Conservation (phyloP, 2,329 filamentous ascomycete genomes). For the Aotearoamyces nothofagi region DNA sequence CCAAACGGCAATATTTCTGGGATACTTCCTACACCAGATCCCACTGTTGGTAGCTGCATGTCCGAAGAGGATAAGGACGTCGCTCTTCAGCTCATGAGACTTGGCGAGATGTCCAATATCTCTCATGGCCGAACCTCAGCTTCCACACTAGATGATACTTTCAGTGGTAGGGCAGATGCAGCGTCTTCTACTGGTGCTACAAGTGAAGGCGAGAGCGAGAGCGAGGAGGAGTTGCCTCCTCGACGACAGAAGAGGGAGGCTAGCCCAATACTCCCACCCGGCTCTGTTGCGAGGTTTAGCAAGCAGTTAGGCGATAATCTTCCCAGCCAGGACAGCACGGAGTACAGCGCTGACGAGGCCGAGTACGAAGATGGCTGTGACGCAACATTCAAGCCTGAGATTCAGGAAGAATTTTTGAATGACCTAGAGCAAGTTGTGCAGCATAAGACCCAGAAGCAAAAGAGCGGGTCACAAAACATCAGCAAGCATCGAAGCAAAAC, state of each 20-base stretch:
- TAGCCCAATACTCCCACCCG: slow-evolving; percentile 33
- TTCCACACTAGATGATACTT: slow-evolving; percentile 83
- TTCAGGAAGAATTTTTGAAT: slow-evolving; percentile 12
- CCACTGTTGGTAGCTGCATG: slow-evolving; percentile 93
- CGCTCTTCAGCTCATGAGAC: slow-evolving; percentile 87
- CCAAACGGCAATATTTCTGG: slow-evolving; percentile 32
- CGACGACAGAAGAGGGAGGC: slow-evolving; percentile 40
- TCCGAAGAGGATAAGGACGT: slow-evolving; percentile 92
- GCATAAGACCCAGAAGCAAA: slow-evolving; percentile 26
- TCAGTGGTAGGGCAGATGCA: slow-evolving; percentile 77
- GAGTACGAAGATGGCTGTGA: slow-evolving; percentile 30
- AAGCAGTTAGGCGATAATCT: slow-evolving; percentile 34
- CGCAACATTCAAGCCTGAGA: slow-evolving; percentile 17
- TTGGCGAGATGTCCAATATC: slow-evolving; percentile 87
- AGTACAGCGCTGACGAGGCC: slow-evolving; percentile 46
- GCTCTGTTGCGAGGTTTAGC: slow-evolving; percentile 27
- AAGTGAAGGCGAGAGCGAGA: slow-evolving; percentile 59
- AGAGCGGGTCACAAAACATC: slow-evolving; percentile 18
- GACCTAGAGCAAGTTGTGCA: slow-evolving; percentile 8
- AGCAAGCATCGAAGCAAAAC: slow-evolving; percentile 29
- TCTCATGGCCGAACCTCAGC: slow-evolving; percentile 87
- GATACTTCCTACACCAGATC: slow-evolving; percentile 82
- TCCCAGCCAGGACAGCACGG: slow-evolving; percentile 40
- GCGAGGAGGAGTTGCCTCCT: slow-evolving; percentile 45
- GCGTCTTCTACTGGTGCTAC: slow-evolving; percentile 76